Conservation (phyloP, 768 basidiomycete species). For the Tubosaeta brunneosetosa region DNA sequence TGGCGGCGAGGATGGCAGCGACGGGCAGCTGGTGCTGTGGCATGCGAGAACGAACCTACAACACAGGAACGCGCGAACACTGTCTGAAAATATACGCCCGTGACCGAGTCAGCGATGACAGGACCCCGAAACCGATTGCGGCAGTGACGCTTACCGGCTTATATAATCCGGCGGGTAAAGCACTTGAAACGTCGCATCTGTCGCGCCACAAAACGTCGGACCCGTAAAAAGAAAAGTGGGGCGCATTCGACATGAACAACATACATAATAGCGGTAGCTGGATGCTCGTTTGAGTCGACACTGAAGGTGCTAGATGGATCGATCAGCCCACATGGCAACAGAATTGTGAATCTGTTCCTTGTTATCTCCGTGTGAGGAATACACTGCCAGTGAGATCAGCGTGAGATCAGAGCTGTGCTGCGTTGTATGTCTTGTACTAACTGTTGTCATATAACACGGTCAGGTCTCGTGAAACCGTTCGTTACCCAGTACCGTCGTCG, state of each 20-base stretch:
- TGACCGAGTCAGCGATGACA: not conserved
- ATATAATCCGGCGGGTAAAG: no score
- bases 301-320: no score
- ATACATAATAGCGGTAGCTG: no score
- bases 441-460: not conserved
- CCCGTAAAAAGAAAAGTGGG: no score
- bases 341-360: not conserved
- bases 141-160: no score
- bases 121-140: constrained; percentile 5
- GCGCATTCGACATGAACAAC: no score
- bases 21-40: constrained; percentile 55
- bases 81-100: not conserved
- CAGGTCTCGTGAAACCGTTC: no score
- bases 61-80: not conserved
- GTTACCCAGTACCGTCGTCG: not conserved
- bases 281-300: no score
- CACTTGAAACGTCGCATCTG: no score
- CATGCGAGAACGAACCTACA: constrained; percentile 37
- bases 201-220: no score
- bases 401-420: not conserved
- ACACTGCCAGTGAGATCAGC: not conserved
- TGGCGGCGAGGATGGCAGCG: constrained; percentile 42
- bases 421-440: not conserved
- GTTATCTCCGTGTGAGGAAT: not conserved
- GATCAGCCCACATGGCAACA: not conserved